Percentiles rank a stretch among this genome's conserved stretches.
Evolutionary conservation across 495 filamentous ascomycete genomes (phyloP).

Genomic region (Neurospora terricola): DNA sequence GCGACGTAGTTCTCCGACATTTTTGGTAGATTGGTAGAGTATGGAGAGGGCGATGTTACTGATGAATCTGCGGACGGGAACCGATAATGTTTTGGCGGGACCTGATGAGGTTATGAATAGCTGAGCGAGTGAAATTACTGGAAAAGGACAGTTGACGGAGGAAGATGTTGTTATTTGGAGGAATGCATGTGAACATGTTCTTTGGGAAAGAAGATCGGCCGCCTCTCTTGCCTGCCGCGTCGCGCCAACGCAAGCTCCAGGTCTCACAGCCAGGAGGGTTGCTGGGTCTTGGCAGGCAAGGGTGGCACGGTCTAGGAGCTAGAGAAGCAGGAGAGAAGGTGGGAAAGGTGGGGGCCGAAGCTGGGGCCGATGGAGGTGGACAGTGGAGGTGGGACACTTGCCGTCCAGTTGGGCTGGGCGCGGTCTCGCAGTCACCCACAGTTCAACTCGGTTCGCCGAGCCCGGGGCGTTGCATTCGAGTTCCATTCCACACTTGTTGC

Average conservation of each 20-base stretch:
- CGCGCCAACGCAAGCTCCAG: background rate
- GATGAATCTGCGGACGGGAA: background rate
- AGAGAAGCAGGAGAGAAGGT: background rate
- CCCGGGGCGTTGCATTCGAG: background rate
- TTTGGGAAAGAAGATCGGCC: background rate
- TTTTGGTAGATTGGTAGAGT: background rate
- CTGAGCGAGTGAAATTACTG: background rate
- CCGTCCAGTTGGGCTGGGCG: background rate
- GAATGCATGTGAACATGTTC: background rate
- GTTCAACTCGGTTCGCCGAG: background rate
- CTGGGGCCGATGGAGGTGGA: background rate
- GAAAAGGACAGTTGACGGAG: background rate
- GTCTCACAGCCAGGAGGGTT: background rate
- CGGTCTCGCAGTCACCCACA: background rate
- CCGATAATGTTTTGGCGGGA: background rate
- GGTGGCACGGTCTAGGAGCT: background rate
- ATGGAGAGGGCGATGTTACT: background rate
- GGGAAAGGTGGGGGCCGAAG: background rate
- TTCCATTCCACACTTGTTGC: background rate
- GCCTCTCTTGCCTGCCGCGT: background rate
- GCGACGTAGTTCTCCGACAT: conserved; percentile 50
- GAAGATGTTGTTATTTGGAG: background rate
- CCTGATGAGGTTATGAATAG: background rate
- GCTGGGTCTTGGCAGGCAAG: background rate
- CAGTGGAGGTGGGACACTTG: background rate